Evolutionary conservation across 139 green algal genomes (phyloP).

Genomic region (Bryopsis sp.): DNA sequence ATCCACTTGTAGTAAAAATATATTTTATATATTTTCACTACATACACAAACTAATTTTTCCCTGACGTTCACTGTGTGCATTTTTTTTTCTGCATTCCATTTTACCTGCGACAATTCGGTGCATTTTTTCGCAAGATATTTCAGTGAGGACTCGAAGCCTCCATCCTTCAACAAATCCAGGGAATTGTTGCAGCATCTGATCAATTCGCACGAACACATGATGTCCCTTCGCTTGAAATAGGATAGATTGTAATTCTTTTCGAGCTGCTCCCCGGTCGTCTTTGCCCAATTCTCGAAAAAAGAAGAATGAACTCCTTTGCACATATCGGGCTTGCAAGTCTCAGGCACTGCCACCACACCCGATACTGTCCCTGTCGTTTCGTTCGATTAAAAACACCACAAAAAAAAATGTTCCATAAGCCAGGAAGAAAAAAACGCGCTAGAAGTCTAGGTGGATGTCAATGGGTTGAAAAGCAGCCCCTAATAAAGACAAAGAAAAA

Average conservation of each 20-base stretch:
- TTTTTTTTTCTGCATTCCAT: too few species aligned
- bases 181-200: slow-evolving; percentile 3
- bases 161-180: slow-evolving; percentile 7
- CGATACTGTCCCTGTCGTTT: background rate
- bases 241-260: background rate
- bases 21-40: too few species aligned
- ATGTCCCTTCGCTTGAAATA: background rate
- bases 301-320: background rate
- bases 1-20: too few species aligned
- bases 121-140: background rate
- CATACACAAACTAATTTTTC: too few species aligned
- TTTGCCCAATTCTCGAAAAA: slow-evolving; percentile 10
- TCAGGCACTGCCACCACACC: background rate
- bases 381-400: too few species aligned
- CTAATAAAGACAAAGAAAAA: too few species aligned
- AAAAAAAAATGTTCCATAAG: too few species aligned
- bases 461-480: too few species aligned
- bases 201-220: background rate
- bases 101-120: too few species aligned
- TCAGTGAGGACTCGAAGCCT: background rate
- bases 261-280: background rate
- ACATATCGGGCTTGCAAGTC: background rate
- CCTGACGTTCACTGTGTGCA: too few species aligned
- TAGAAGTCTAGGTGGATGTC: too few species aligned
- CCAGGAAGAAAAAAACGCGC: too few species aligned